These are phyloP conservation scores for Fusarium papillatum DNA, from an alignment of 2,329 filamentous ascomycete genomes.

Conservation along the genomic window DNA sequence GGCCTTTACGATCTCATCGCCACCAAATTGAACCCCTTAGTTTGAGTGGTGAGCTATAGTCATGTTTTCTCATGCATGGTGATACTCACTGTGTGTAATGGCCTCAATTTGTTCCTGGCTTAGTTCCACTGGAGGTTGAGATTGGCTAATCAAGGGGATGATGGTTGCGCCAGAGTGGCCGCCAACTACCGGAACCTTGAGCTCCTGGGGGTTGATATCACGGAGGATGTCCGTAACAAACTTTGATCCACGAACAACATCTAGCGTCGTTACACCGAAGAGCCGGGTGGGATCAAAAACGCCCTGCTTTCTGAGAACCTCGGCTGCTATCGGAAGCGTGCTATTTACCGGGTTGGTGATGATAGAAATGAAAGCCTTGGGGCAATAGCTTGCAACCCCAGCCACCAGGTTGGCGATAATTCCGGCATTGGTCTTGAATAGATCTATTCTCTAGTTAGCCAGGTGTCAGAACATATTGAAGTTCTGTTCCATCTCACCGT, in stretches of 20 bases:
- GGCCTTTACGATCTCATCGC: conserved; percentile 88
- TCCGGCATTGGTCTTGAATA: conserved; percentile 86
- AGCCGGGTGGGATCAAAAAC: conserved; percentile 86
- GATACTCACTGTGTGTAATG: conserved; percentile 67
- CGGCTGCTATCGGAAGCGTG: conserved; percentile 82
- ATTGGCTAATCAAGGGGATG: conserved; percentile 81
- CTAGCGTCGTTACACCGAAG: conserved; percentile 86
- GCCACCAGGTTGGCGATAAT: conserved; percentile 85
- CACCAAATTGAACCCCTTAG: conserved; percentile 78
- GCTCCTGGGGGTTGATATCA: conserved; percentile 69
- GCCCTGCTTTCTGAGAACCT: conserved; percentile 80
- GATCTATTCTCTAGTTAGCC: not conserved
- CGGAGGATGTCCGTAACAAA: conserved; percentile 74
- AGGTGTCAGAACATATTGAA: not conserved
- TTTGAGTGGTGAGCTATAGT: too few species aligned
- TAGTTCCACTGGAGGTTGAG: conserved; percentile 73
- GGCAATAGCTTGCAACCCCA: conserved; percentile 76
- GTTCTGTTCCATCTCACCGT: conserved; percentile 48
- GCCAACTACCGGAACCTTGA: conserved; percentile 81
- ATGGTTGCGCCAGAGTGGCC: conserved; percentile 86
- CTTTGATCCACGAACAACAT: conserved; percentile 82
- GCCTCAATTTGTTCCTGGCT: conserved; percentile 61
- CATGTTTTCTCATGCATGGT: not conserved
- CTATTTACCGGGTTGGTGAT: conserved; percentile 88
- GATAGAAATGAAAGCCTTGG: conserved; percentile 81